A percentile compares a stretch with the other conserved stretches of the same genome.
phyloP scores from a whole-genome alignment of 2,329 filamentous ascomycete genomes.

The Penicillium corylophilum region DNA sequence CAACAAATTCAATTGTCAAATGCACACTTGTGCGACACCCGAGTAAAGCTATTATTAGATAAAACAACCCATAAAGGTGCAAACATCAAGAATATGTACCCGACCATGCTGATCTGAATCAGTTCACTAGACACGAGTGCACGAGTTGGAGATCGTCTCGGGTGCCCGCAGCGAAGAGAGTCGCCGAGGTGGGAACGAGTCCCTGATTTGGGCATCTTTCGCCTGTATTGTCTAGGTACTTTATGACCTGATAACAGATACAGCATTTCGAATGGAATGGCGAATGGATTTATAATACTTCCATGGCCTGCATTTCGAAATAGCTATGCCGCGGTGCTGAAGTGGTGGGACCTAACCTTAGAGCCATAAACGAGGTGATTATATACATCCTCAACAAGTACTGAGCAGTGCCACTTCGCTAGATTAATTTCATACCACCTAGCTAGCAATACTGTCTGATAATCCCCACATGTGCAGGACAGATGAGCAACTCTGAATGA shows the following conservation, averaged over 20 bases:
- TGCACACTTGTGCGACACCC: neutral
- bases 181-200: neutral
- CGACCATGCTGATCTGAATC: neutral
- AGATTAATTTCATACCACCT: neutral
- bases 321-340: no score
- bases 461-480: neutral
- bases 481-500: neutral
- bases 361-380: no score
- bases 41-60: neutral
- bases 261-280: no score
- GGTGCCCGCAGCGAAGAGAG: slow-evolving; percentile 1
- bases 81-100: neutral
- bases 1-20: no score
- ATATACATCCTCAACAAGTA: neutral
- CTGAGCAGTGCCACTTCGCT: neutral
- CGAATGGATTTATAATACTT: no score
- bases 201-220: neutral
- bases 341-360: neutral
- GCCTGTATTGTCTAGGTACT: no score
- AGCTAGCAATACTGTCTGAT: no score
- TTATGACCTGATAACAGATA: neutral
- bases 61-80: neutral
- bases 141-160: neutral
- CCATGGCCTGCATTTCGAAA: no score
- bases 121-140: neutral